Conservation (phyloP, 768 basidiomycete species). For the Gyrodon lividus region DNA sequence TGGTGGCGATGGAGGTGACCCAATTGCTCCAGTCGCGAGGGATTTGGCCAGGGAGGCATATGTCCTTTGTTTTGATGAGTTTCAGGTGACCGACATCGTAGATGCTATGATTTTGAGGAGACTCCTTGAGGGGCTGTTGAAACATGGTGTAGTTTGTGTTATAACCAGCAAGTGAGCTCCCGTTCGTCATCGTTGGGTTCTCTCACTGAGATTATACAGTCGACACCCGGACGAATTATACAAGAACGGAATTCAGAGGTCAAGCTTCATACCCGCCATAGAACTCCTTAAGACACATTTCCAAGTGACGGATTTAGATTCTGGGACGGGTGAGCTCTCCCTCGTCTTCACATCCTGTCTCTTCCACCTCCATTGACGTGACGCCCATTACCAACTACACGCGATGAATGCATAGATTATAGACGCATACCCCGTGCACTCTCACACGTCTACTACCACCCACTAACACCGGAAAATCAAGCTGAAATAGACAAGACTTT, state of each 20-base stretch:
- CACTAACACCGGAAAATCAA: slow-evolving; percentile 62
- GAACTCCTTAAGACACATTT: slow-evolving; percentile 87
- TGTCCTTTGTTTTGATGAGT: slow-evolving; percentile 96
- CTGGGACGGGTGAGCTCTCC: slow-evolving; percentile 73
- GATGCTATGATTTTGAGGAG: slow-evolving; percentile 97
- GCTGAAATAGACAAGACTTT: slow-evolving; percentile 86
- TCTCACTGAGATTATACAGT: slow-evolving; percentile 41
- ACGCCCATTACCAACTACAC: no score
- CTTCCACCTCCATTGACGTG: neutral
- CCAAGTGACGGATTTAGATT: slow-evolving; percentile 89
- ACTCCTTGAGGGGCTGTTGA: slow-evolving; percentile 81
- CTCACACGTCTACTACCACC: slow-evolving; percentile 92
- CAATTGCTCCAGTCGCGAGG: slow-evolving; percentile 82
- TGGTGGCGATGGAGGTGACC: slow-evolving; percentile 54
- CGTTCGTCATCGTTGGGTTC: neutral
- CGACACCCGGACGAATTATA: slow-evolving; percentile 97
- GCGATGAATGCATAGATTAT: slow-evolving; percentile 60
- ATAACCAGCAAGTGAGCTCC: slow-evolving; percentile 94
- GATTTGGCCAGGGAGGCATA: slow-evolving; percentile 82
- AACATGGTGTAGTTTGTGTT: slow-evolving; percentile 88
- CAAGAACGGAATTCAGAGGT: slow-evolving; percentile 97
- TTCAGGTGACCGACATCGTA: slow-evolving; percentile 97
- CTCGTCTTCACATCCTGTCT: neutral
- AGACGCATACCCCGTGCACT: slow-evolving; percentile 89
- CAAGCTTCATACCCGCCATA: slow-evolving; percentile 93